phyloP scores from a whole-genome alignment of 2,329 filamentous ascomycete species.

The Metarhizium album region DNA sequence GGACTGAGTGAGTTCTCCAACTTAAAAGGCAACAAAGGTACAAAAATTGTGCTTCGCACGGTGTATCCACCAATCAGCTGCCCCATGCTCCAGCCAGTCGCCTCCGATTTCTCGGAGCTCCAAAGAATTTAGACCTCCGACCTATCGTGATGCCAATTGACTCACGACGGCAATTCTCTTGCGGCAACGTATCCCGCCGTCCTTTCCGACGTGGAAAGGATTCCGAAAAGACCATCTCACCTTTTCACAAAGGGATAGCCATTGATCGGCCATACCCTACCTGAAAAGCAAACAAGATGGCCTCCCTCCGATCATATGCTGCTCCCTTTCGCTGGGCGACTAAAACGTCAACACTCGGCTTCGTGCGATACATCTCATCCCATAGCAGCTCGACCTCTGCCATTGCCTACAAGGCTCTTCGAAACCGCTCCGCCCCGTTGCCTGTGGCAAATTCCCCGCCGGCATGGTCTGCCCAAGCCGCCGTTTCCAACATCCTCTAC shows the following conservation, averaged over 20 bases:
- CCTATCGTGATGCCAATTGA: neutral
- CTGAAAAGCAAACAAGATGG: slow-evolving; percentile 24
- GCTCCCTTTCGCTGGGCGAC: slow-evolving; percentile 27
- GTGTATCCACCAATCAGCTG: neutral
- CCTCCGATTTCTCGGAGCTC: slow-evolving; percentile 13
- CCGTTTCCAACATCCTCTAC: slow-evolving; percentile 97
- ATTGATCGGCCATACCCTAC: neutral
- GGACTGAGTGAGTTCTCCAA: too few relatives aligned
- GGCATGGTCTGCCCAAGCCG: slow-evolving; percentile 82
- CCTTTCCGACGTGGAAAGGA: neutral
- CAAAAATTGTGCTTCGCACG: too few relatives aligned
- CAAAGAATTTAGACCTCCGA: too few relatives aligned
- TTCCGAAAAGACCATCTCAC: neutral
- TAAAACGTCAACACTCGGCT: slow-evolving; percentile 18
- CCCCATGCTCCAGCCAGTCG: neutral
- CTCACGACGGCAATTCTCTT: neutral
- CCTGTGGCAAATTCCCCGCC: slow-evolving; percentile 67
- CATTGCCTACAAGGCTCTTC: slow-evolving; percentile 92
- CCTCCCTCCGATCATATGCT: slow-evolving; percentile 32
- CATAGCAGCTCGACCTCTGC: slow-evolving; percentile 75
- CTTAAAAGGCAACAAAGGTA: too few relatives aligned
- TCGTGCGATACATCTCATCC: slow-evolving; percentile 28
- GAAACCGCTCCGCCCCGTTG: slow-evolving; percentile 76
- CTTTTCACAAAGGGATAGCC: neutral
- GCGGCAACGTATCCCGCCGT: neutral